Base-by-base conservation (phyloP, 2,329 filamentous ascomycete species). In the Esteya vermicola region DNA sequence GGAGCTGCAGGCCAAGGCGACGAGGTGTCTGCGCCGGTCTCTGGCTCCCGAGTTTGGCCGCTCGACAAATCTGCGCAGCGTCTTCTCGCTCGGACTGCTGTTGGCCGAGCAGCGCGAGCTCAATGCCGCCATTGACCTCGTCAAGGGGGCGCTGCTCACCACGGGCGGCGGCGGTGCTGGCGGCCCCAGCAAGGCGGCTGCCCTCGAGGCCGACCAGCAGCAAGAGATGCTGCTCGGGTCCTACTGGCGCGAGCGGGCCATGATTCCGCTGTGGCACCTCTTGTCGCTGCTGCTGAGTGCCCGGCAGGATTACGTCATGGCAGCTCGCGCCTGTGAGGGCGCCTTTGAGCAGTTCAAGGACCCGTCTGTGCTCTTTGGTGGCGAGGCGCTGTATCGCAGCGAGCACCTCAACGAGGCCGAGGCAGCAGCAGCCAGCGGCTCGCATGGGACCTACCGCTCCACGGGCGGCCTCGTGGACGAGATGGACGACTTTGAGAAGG, bases 331-430 rank as follows among this genome's bases (percentile, higher is more conserved):
- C 25, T 96, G 88, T 50, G 85, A 93, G 54, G 86, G 85, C 21
- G 88, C 86, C 4, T 82, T 96, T 53, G 86, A 94, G 49, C 85
- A 93, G 53, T 93, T 94, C 51, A 77, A 79, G 39, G 78, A 85
- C 45, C 72, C 78, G 0, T 58, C 71, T 1, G 67, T 81, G 7
- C 67, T 89, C 0, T 85, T 86, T 52, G 82, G 80, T 16, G 68
- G 68, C 38, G 60, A 69, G 26, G 65, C 73, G 14, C 53, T 71
- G 40, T 81, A 71, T 48, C 68, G 71, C 48, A 82, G 78, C 51
- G 76, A 82, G 45, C 78, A 83, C 51, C 61, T 83, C 31, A 81
- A 81, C 31, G 68, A 74, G 32, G 63, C 59, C 1, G 67, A 65
- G 41, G 54, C 52, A n/a, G 39, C 47, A 45, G n/a, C 28, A 52